A percentile compares a stretch with the other conserved stretches of the same genome.
phyloP scores from a whole-genome alignment of 108 stramenopile genomes.

The Schizochytrium sp. region DNA sequence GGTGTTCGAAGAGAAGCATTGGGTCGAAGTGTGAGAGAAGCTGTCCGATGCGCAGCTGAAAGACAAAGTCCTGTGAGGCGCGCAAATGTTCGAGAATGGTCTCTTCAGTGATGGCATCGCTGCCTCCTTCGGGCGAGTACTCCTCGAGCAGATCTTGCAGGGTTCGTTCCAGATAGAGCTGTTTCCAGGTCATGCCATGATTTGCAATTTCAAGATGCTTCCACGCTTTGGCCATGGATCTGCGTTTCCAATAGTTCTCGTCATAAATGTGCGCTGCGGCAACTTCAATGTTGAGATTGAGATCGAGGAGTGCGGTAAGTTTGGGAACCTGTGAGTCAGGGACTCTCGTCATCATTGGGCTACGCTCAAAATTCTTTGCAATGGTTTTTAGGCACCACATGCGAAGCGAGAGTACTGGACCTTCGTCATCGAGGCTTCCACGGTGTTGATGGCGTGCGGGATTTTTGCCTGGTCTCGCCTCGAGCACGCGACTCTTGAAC shows the following conservation, averaged over 20 bases:
- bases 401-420: background rate
- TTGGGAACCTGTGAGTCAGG: background rate
- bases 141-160: slow-evolving; percentile 31
- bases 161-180: slow-evolving; percentile 50
- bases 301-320: slow-evolving; percentile 6
- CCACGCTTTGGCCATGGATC: slow-evolving; percentile 37
- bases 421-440: background rate
- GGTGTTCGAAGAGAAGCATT: background rate
- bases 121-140: slow-evolving; percentile 1
- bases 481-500: slow-evolving; percentile 7
- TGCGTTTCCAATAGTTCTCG: slow-evolving; percentile 55
- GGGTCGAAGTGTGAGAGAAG: slow-evolving; percentile 44
- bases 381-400: background rate
- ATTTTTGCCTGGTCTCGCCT: background rate
- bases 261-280: slow-evolving; percentile 48
- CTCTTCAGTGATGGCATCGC: background rate
- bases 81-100: slow-evolving; percentile 18
- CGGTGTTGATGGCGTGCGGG: background rate
- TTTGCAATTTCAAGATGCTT: slow-evolving; percentile 43
- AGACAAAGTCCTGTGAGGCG: slow-evolving; percentile 45
- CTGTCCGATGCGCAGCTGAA: slow-evolving; percentile 37
- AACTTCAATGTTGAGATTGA: slow-evolving; percentile 15
- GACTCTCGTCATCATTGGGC: background rate
- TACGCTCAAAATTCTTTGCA: background rate
- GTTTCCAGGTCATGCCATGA: slow-evolving; percentile 60